Evolutionary conservation across 306 rosid species (phyloP).

Genomic region (Quillaja saponaria): DNA sequence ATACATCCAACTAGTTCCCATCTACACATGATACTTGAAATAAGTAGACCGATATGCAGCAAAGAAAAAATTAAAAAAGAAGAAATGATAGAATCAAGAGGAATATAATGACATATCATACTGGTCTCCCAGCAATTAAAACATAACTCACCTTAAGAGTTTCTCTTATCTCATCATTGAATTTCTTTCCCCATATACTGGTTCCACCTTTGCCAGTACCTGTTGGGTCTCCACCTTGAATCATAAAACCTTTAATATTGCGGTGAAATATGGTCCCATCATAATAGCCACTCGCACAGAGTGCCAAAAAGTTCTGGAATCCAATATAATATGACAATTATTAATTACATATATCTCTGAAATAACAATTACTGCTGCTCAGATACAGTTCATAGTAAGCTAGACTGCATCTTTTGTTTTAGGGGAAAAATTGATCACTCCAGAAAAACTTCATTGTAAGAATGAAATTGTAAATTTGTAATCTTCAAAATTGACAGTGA

Average conservation of each 20-base stretch:
- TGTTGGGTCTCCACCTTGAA: slow-evolving; percentile 98
- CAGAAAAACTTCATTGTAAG: not conserved
- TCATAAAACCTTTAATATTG: slow-evolving; percentile 94
- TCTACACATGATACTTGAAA: too few species aligned
- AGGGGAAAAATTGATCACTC: too few species aligned
- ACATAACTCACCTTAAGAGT: slow-evolving; percentile 69
- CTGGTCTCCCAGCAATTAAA: too few species aligned
- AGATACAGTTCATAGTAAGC: too few species aligned
- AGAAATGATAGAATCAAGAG: too few species aligned
- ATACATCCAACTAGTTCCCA: too few species aligned
- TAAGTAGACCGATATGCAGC: too few species aligned
- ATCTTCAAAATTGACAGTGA: not conserved
- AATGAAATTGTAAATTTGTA: not conserved
- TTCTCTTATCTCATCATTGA: slow-evolving; percentile 86
- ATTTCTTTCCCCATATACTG: slow-evolving; percentile 94
- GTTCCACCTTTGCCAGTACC: slow-evolving; percentile 97
- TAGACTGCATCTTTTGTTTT: too few species aligned
- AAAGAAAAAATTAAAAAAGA: too few species aligned
- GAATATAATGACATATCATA: too few species aligned
- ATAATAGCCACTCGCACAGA: slow-evolving; percentile 81
- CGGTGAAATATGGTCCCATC: slow-evolving; percentile 97
- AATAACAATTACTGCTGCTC: too few species aligned
- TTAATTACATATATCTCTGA: slow-evolving; percentile 13
- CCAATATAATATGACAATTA: slow-evolving; percentile 22
- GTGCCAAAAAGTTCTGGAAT: slow-evolving; percentile 75